phyloP scores from a whole-genome alignment of 2,329 filamentous ascomycete species.

The Fusarium sp. region DNA sequence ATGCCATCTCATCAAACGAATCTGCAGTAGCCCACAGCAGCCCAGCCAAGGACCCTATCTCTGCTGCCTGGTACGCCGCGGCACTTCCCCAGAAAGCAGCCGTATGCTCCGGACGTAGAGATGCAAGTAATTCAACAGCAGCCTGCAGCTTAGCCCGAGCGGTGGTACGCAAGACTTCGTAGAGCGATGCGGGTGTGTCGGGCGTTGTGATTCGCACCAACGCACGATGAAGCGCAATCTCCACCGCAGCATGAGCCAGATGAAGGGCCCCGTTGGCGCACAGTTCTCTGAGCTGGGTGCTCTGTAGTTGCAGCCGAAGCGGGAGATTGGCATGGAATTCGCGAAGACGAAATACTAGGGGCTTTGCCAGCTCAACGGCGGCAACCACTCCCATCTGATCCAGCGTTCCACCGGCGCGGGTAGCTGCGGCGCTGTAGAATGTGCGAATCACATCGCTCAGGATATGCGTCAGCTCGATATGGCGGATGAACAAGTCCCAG shows the following conservation, averaged over 20 bases:
- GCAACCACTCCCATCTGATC: conserved; percentile 48
- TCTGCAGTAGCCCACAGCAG: conserved; percentile 54
- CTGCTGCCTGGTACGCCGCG: conserved; percentile 54
- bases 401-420: conserved; percentile 43
- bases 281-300: conserved; percentile 52
- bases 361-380: conserved; percentile 48
- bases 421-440: conserved; percentile 55
- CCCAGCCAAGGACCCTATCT: conserved; percentile 54
- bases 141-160: conserved; percentile 52
- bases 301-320: conserved; percentile 56
- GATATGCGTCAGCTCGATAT: conserved; percentile 60
- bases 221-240: conserved; percentile 60
- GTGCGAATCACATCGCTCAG: conserved; percentile 60
- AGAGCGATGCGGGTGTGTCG: conserved; percentile 44
- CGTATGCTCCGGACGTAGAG: conserved; percentile 55
- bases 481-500: conserved; percentile 59
- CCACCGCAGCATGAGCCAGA: conserved; percentile 60
- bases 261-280: conserved; percentile 57
- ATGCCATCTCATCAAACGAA: conserved; percentile 51
- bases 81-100: conserved; percentile 58
- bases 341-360: conserved; percentile 47
- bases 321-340: conserved; percentile 59
- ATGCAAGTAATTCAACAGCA: conserved; percentile 53
- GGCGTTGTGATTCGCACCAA: conserved; percentile 56
- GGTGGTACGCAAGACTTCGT: conserved; percentile 49